Evolutionary conservation across 2,329 filamentous ascomycete genomes (phyloP).

Genomic region (Periconia sp.): DNA sequence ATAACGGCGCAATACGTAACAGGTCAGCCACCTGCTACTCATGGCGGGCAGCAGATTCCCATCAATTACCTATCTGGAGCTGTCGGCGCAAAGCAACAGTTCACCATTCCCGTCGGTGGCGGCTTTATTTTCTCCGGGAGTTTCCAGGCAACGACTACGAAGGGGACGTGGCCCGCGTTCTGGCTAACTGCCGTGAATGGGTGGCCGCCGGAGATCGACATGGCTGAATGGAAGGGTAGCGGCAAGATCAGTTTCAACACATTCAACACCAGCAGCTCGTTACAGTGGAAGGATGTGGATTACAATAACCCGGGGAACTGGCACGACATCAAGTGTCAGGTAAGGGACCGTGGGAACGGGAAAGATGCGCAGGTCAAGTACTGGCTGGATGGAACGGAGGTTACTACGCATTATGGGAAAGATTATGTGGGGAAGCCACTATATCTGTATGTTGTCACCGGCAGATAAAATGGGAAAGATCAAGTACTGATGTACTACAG

Average conservation of each 20-base stretch:
- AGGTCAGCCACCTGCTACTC: conserved; percentile 41
- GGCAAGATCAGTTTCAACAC: conserved; percentile 61
- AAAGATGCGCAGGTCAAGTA: conserved; percentile 57
- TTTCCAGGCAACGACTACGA: conserved; percentile 42
- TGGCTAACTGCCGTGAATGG: conserved; percentile 58
- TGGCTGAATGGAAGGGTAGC: conserved; percentile 63
- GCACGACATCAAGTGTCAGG: conserved; percentile 55
- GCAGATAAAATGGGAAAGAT: background rate
- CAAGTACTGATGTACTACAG: conserved; percentile 3
- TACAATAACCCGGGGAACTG: conserved; percentile 53
- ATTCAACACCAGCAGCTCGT: conserved; percentile 52
- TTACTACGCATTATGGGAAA: conserved; percentile 55
- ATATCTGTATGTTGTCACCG: conserved; percentile 22
- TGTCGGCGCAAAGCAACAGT: conserved; percentile 46
- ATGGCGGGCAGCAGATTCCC: conserved; percentile 30
- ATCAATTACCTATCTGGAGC: conserved; percentile 59
- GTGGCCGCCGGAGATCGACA: conserved; percentile 63
- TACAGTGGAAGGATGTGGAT: conserved; percentile 51
- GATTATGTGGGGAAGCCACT: conserved; percentile 49
- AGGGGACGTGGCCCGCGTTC: conserved; percentile 61
- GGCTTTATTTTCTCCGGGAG: conserved; percentile 45
- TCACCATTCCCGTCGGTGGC: conserved; percentile 43
- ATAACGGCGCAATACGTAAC: conserved; percentile 51
- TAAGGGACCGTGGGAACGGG: conserved; percentile 54
- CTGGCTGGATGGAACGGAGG: conserved; percentile 54